phyloP scores from a whole-genome alignment of 2,329 filamentous ascomycete species.

The Acarospora socialis region DNA sequence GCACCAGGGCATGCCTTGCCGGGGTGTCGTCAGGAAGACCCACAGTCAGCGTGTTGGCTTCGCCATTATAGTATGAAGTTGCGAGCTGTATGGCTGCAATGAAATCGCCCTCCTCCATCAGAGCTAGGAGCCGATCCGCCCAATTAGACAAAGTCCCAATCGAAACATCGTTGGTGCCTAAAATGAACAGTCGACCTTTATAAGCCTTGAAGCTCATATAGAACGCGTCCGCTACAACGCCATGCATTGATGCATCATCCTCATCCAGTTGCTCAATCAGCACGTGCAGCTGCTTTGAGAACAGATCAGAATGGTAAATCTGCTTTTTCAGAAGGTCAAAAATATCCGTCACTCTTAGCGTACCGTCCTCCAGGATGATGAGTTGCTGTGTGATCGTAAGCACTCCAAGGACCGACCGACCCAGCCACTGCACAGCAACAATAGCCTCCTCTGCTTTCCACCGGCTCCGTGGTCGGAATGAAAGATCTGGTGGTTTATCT shows the following conservation, averaged over 20 bases:
- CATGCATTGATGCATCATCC: slow-evolving; percentile 82
- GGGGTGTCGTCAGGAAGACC: slow-evolving; percentile 74
- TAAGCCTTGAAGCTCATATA: slow-evolving; percentile 96
- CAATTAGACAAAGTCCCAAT: slow-evolving; percentile 91
- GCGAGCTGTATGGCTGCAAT: slow-evolving; percentile 81
- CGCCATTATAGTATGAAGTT: slow-evolving; percentile 80
- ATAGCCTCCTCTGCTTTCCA: slow-evolving; percentile 95
- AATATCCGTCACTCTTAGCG: slow-evolving; percentile 81
- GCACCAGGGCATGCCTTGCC: slow-evolving; percentile 66
- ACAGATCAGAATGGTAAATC: slow-evolving; percentile 82
- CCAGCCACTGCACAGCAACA: slow-evolving; percentile 92
- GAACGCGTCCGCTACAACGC: slow-evolving; percentile 91
- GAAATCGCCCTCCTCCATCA: slow-evolving; percentile 96
- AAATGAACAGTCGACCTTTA: slow-evolving; percentile 80
- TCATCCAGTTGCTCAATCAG: slow-evolving; percentile 81
- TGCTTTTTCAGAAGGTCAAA: slow-evolving; percentile 86
- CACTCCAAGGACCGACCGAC: slow-evolving; percentile 77
- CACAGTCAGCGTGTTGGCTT: slow-evolving; percentile 86
- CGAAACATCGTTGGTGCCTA: slow-evolving; percentile 87
- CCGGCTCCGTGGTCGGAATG: slow-evolving; percentile 68
- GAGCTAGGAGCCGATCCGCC: slow-evolving; percentile 81
- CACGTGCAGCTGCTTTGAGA: slow-evolving; percentile 69
- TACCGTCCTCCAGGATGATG: slow-evolving; percentile 79
- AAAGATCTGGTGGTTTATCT: slow-evolving; percentile 63
- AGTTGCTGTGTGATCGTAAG: slow-evolving; percentile 89